These are phyloP conservation scores for Saccharum officinarum DNA, from an alignment of 176 grass and related monocot genomes.

Conservation along the genomic window DNA sequence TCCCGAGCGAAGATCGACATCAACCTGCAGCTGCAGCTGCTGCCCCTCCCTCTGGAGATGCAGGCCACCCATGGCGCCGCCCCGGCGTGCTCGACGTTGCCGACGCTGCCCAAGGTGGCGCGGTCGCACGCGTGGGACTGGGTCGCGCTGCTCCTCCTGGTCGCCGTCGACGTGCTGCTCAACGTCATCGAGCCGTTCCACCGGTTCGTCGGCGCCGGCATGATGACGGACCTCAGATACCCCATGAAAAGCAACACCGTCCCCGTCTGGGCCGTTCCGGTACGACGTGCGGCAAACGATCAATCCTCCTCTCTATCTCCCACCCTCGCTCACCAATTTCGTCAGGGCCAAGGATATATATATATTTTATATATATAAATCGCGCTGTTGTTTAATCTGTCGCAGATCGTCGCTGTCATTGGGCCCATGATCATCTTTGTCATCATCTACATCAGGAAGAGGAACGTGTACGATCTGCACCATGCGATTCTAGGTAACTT, in stretches of 20 bases:
- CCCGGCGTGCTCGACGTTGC: background rate
- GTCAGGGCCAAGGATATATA: background rate
- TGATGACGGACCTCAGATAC: slow-evolving; percentile 76
- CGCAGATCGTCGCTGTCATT: slow-evolving; percentile 46
- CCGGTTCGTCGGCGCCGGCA: slow-evolving; percentile 63
- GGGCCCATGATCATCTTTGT: slow-evolving; percentile 36
- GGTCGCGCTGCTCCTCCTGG: slow-evolving; percentile 46
- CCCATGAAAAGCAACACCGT: slow-evolving; percentile 77
- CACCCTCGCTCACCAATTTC: background rate
- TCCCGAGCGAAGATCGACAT: background rate
- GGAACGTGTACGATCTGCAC: slow-evolving; percentile 47
- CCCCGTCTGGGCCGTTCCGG: slow-evolving; percentile 50
- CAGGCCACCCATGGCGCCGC: background rate
- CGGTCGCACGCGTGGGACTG: slow-evolving; percentile 59
- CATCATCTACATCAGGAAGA: slow-evolving; percentile 25
- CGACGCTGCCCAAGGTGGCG: slow-evolving; percentile 24
- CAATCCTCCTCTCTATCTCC: background rate
- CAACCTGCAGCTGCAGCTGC: background rate
- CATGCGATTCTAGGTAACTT: slow-evolving; percentile 40
- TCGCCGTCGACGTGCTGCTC: slow-evolving; percentile 40
- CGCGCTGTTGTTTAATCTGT: background rate
- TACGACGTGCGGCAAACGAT: slow-evolving; percentile 20
- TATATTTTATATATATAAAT: too few species aligned
- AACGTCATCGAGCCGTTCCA: slow-evolving; percentile 79
- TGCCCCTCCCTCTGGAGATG: background rate